phyloP scores from a whole-genome alignment of 148 eudicot species.

The Cornus suecica region DNA sequence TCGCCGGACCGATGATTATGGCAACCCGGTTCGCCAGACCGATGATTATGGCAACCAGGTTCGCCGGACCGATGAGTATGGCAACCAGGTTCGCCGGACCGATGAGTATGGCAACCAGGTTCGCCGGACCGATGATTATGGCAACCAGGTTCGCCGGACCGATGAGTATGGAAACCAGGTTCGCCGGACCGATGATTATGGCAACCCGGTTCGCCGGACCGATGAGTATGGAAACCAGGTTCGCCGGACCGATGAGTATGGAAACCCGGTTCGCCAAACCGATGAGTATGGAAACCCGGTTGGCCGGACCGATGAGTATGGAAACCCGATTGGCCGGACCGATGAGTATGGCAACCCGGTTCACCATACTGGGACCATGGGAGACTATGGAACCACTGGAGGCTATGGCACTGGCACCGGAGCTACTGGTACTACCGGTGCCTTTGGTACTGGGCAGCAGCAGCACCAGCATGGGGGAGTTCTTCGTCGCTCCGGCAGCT shows the following conservation, averaged over 20 bases:
- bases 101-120: conserved; percentile 22
- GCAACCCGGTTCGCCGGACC: conserved; percentile 20
- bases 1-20: conserved; percentile 10
- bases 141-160: not conserved
- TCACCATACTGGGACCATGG: conserved; percentile 14
- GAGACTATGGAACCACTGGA: not conserved
- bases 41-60: not conserved
- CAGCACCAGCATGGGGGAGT: conserved; percentile 24
- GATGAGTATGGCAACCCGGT: conserved; percentile 24
- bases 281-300: conserved; percentile 2
- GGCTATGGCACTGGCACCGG: too few relatives aligned
- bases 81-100: not conserved
- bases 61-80: too few relatives aligned
- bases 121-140: conserved; percentile 4
- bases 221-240: conserved; percentile 28
- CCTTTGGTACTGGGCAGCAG: conserved; percentile 8
- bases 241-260: not conserved
- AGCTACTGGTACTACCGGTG: conserved; percentile 8
- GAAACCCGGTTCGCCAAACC: not conserved
- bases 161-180: not conserved
- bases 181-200: conserved; percentile 3
- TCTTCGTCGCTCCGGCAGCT: conserved; percentile 74
- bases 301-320: too few relatives aligned
- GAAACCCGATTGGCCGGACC: not conserved
- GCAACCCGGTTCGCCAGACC: conserved; percentile 18